Base-by-base conservation (phyloP, 352 stramenopile species). In the Globisporangium nunn region DNA sequence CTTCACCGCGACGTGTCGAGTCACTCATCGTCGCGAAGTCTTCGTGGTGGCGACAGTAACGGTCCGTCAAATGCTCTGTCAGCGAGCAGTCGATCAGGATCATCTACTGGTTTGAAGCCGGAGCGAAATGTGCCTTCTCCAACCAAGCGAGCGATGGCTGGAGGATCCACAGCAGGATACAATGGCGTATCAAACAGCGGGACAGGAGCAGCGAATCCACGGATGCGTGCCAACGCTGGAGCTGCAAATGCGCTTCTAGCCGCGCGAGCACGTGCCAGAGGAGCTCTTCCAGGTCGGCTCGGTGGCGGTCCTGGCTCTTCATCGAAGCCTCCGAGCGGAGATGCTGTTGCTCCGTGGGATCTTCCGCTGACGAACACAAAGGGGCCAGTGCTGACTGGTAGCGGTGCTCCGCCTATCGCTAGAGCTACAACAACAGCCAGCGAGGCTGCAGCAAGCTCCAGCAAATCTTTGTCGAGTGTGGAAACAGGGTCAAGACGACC, bases 231-330 rank as follows among this genome's bases (percentile, higher is more conserved):
- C 0, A 78, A 67, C 54, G 61, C 72, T 28, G 79, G 72, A 33
- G 83, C 83, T 37, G 70, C 81, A 1, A 93, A 84, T 45, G 83
- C 83, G 6, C 59, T 93, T 29, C 73, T 93, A 51, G 83, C 83
- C 28, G 83, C 83, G 23, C 67, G 83, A 59, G 83, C 79, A 14
- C 70, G 83, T 50, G 83, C 83, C 17, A 61, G 83, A 50, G 79
- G 83, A 28, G 81, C 66, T 4, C 70, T 90, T 1, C 69, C 72
- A 6, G 68, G 73, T 14, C 72, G 80, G 29, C 58, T 75, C 17
- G 75, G 81, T 18, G 72, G 81, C 17, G 78, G 74, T 0, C 74
- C 78, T 33, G 77, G 76, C 17, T 41, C 54, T 8, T 77, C 17
- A 49, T 68, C 56, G 44, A 69, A 62, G 52, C 31, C 71, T 40